Percentiles rank a stretch among this genome's conserved stretches.
phyloP scores from a whole-genome alignment of 345 rosid genomes.

The Adansonia digitata region DNA sequence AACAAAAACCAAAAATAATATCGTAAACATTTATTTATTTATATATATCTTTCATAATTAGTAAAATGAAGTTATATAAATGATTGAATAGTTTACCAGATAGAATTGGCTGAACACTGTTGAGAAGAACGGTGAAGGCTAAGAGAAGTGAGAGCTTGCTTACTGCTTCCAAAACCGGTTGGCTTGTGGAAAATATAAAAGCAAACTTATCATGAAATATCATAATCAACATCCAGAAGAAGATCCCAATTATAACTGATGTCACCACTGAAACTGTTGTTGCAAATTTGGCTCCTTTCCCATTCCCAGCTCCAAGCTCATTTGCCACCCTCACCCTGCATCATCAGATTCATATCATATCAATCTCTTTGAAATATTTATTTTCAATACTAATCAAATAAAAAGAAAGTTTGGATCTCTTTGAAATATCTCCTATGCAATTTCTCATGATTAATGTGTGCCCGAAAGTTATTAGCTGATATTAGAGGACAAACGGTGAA shows the following conservation, averaged over 20 bases:
- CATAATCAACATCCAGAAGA: slow-evolving; percentile 53
- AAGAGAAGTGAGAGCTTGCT: slow-evolving; percentile 51
- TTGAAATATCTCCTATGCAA: neutral
- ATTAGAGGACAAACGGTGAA: too few relatives aligned
- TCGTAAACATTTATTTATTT: neutral
- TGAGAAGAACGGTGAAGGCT: slow-evolving; percentile 74
- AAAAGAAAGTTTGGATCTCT: neutral
- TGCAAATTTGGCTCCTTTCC: slow-evolving; percentile 79
- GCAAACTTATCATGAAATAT: slow-evolving; percentile 38
- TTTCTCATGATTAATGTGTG: too few relatives aligned
- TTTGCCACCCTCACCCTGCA: slow-evolving; percentile 83
- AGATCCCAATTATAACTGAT: slow-evolving; percentile 49
- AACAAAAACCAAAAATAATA: neutral
- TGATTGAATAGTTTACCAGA: slow-evolving; percentile 39
- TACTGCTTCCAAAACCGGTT: slow-evolving; percentile 49
- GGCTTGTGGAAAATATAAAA: slow-evolving; percentile 58
- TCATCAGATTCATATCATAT: too few relatives aligned
- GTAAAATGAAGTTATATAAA: neutral
- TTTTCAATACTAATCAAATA: too few relatives aligned
- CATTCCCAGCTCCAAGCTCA: slow-evolving; percentile 90
- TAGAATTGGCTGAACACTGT: slow-evolving; percentile 81
- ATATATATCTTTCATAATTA: too few relatives aligned
- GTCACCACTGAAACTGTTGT: slow-evolving; percentile 49
- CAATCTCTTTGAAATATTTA: too few relatives aligned
- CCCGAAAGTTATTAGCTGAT: too few relatives aligned